Evolutionary conservation across 2,329 filamentous ascomycete genomes (phyloP).

Genomic region (Paracoccidioides brasiliensis): DNA sequence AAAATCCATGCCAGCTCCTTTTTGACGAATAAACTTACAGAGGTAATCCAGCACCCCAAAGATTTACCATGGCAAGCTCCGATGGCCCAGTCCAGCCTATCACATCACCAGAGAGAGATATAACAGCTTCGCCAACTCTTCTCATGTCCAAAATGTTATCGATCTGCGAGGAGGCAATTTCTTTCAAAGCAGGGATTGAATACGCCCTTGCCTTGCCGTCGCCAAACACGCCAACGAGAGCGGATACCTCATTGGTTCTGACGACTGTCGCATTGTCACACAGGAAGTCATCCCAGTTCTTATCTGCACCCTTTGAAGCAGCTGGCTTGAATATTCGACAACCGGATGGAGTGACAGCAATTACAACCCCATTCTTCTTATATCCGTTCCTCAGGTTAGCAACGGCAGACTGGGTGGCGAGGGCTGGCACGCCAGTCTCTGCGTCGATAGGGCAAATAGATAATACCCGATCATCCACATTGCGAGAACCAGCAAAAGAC

Average conservation of each 20-base stretch:
- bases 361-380: constrained; percentile 65
- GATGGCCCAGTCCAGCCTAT: constrained; percentile 81
- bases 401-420: constrained; percentile 62
- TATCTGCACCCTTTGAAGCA: constrained; percentile 77
- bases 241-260: constrained; percentile 62
- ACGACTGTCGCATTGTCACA: constrained; percentile 72
- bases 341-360: constrained; percentile 61
- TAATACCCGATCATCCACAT: constrained; percentile 57
- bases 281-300: constrained; percentile 69
- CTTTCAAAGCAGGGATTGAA: constrained; percentile 75
- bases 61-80: constrained; percentile 68
- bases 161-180: constrained; percentile 58
- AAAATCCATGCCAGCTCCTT: too few species aligned
- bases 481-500: constrained; percentile 54
- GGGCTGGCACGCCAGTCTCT: constrained; percentile 61
- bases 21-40: constrained; percentile 36
- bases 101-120: constrained; percentile 68
- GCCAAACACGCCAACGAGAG: constrained; percentile 71
- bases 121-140: constrained; percentile 54
- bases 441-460: constrained; percentile 67
- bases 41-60: constrained; percentile 63
- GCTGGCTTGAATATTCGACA: constrained; percentile 82
- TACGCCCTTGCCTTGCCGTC: constrained; percentile 70
- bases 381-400: constrained; percentile 61
- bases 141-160: constrained; percentile 56